Base-by-base conservation (phyloP, 345 rosid genomes). In the Pelargonium nanum region DNA sequence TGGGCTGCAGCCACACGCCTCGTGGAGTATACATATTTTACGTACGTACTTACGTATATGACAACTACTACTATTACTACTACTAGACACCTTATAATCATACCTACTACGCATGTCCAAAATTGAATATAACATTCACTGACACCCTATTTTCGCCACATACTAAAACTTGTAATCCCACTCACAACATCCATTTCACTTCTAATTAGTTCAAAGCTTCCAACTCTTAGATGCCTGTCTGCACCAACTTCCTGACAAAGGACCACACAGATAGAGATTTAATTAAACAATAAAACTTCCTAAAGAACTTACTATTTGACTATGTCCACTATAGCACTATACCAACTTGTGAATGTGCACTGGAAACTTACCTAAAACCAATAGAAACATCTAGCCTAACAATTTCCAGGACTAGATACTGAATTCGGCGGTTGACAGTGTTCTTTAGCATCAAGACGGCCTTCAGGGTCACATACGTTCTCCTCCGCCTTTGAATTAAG, bases 401-500 rank as follows among this genome's bases (percentile, higher is more conserved):
- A 34, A 34, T 34, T 34, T 34, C 45, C 45, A 4, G 45, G 45
- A 34, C 13, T 34, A 4, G 45, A 34, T 34, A 15, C 45, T 34
- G 45, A 34, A 5, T 34, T 34, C 45, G 6, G 45, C 45, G 1
- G 45, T 9, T 10, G 6, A 15, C 45, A 34, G 12, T 28, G 32
- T 45, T 45, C 52, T 17, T 45, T 45, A 2, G 15, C 52, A 45
- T 51, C 54, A 3, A 19, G 20, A 51, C 54, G 13, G 12, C 45
- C 54, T 51, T 62, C 73, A 19, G 55, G 24, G 34, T 53, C 59
- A 19, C 19, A 8, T 20, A 53, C 25, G 58, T 48, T 62, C 48
- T 69, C 76, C 53, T 66, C 68, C 6, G 63, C 51, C 53, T 64
- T 74, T 8, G 56, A 55, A 75, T 58, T 73, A 40, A 75, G 62